Evolutionary conservation across 2,329 filamentous ascomycete species (phyloP).

Genomic region (Exophiala spinifera): DNA sequence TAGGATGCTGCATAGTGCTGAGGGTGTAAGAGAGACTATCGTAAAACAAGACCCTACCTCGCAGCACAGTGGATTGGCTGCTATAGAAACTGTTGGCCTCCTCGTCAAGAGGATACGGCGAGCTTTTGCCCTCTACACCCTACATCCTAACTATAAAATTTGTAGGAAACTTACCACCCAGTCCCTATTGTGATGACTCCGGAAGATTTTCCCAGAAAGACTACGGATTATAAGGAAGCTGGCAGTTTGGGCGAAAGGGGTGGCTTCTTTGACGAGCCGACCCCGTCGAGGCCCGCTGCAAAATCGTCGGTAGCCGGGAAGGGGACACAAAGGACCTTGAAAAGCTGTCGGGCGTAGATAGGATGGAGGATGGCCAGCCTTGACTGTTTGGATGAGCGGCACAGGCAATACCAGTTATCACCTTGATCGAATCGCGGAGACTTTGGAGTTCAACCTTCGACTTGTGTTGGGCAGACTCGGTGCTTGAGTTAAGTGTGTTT

Average conservation of each 20-base stretch:
- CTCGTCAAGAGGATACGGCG: conserved; percentile 8
- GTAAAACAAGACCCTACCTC: too few species aligned
- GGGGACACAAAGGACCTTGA: conserved; percentile 3
- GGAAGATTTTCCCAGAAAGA: conserved; percentile 9
- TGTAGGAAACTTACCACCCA: conserved; percentile 10
- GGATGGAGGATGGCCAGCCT: not conserved
- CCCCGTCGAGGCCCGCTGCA: conserved; percentile 4
- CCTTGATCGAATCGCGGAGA: too few species aligned
- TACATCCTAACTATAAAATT: conserved; percentile 4
- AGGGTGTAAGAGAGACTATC: too few species aligned
- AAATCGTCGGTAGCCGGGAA: conserved; percentile 5
- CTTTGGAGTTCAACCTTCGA: too few species aligned
- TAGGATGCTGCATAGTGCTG: too few species aligned
- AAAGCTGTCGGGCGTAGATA: not conserved
- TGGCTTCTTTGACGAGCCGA: conserved; percentile 12
- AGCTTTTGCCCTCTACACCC: conserved; percentile 4
- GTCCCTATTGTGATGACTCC: conserved; percentile 10
- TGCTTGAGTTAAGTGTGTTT: too few species aligned
- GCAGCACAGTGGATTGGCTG: too few species aligned
- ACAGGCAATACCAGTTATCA: not conserved
- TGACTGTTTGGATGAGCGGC: not conserved
- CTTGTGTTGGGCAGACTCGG: too few species aligned
- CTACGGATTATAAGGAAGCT: conserved; percentile 10
- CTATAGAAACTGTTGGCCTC: too few species aligned
- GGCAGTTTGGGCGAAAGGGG: conserved; percentile 8